Base-by-base conservation (phyloP, 73 alveolate species). In the Effrenium voratum region DNA sequence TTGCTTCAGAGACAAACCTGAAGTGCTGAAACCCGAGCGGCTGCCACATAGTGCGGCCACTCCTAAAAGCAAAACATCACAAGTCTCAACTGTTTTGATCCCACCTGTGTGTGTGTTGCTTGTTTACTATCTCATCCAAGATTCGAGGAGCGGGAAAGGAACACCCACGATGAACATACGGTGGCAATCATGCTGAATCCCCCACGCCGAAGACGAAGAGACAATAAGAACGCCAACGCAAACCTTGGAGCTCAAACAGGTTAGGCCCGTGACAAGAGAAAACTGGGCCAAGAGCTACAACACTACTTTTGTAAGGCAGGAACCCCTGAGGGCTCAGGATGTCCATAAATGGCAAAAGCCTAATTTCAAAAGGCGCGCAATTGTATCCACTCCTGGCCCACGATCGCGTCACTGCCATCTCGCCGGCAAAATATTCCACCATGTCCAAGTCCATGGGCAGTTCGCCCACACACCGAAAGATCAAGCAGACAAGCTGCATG, bases 171-270 rank as follows among this genome's bases (percentile, higher is more conserved):
- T 2, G 40, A 13, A 57, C 85, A 75, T 2, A 75, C 85, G 40
- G 85, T 75, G 36, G 85, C 85, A 5, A 75, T 75, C 85, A 75
- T 75, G 5, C 40, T 36, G 57, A 75, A 75, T 41, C 85, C 85
- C 6, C 3, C 4, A 36, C 41, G 38, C 85, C 40, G n/a, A 19
- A 26, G 38, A 41, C n/a, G n/a, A 12, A 75, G 57, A n/a, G 85
- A 52, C 85, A 75, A 40, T 16, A 75, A 2, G 12, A 75, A 15
- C 2, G 85, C 85, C 52, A 41, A 5, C 59, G 5, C 3, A 12
- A 75, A 41, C 85, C 85, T 75, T 12, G 19, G 63, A 1, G 36
- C 77, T 24, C 30, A 19, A 72, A 34, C 83, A 32, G 13, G 45
- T 70, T 70, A 4, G 5, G 10, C 32, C 47, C 36, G 47, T 70